These are phyloP conservation scores for Ilex asprella DNA, from an alignment of 257 asterid species.

Conservation along the genomic window DNA sequence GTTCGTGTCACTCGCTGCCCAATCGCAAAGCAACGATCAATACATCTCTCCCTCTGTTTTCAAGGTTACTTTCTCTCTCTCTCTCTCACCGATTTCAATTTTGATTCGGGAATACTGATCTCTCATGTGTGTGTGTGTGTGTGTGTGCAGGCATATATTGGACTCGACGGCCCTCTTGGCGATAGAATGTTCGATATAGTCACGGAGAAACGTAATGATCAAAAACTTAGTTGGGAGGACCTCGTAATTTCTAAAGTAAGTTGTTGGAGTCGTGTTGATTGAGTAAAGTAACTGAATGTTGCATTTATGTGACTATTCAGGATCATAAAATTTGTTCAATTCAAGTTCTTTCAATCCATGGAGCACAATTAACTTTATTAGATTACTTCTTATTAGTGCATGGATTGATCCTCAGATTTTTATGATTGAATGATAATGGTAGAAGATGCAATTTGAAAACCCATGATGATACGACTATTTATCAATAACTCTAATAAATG, in stretches of 20 bases:
- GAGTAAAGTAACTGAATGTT: too few relatives aligned
- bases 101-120: not conserved
- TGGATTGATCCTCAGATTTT: too few relatives aligned
- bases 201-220: constrained; percentile 68
- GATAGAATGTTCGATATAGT: constrained; percentile 73
- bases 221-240: constrained; percentile 69
- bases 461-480: too few relatives aligned
- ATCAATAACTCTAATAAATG: too few relatives aligned
- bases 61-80: constrained; percentile 41
- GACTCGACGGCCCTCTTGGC: constrained; percentile 72
- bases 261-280: not conserved
- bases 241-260: constrained; percentile 84
- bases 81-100: not conserved
- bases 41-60: constrained; percentile 50
- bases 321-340: too few relatives aligned
- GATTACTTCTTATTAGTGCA: too few relatives aligned
- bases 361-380: too few relatives aligned
- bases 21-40: constrained; percentile 49
- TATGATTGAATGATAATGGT: too few relatives aligned
- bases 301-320: too few relatives aligned
- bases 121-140: not conserved
- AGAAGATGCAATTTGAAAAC: too few relatives aligned
- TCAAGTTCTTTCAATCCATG: too few relatives aligned
- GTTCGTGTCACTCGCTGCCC: constrained; percentile 57
- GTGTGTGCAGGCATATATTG: constrained; percentile 45